Evolutionary conservation across 441 rosid species (phyloP), one percentile per base, ranked within the genome.

Genomic region (Adansonia madagascariensis): DNA sequence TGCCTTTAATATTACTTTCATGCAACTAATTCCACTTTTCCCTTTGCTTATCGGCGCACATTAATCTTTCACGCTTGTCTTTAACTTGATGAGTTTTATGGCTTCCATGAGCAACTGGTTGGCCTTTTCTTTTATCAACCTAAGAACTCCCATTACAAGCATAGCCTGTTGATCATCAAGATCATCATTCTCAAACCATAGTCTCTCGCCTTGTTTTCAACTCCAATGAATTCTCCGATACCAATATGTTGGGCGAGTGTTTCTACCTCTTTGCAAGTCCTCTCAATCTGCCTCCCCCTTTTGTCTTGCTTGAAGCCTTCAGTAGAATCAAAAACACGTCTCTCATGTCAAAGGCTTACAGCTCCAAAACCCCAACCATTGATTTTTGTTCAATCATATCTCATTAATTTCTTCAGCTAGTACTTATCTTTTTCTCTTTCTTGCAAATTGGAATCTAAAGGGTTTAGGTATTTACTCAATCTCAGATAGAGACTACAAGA

Each of bases 61-160:
- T 3, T 17, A 17, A 65, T 8, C 68, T 63, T 63, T 7, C 50
- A 35, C n/a, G 1, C 22, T 4, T 35, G 3, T 14, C 15, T n/a
- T 60, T 1, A 35, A 35, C 3, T 60, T 1, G 1, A 17, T 35
- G 39, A 35, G 35, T 63, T 15, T 52, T 49, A 71, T 53, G 62
- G 75, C 49, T 53, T 50, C 61, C 62, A 91, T 89, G 94, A 89
- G 87, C 67, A 89, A 86, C 84, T 92, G 92, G 97, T 72, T 94
- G 79, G 95, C 89, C 2, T 94, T 91, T 82, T 90, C 97, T n/a
- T 69, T 89, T 90, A 60, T 92, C 94, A 59, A 87, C 91, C 41
- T 89, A 86, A 78, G 80, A 84, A 63, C 82, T 77, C 24, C 86
- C 89, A 24, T 76, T 87, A 62, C 86, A 77, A 6, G 4, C 39